Evolutionary conservation across 495 filamentous ascomycete genomes (phyloP), one percentile per base, ranked within the genome.

Genomic region (Lasiosphaeria ovina): DNA sequence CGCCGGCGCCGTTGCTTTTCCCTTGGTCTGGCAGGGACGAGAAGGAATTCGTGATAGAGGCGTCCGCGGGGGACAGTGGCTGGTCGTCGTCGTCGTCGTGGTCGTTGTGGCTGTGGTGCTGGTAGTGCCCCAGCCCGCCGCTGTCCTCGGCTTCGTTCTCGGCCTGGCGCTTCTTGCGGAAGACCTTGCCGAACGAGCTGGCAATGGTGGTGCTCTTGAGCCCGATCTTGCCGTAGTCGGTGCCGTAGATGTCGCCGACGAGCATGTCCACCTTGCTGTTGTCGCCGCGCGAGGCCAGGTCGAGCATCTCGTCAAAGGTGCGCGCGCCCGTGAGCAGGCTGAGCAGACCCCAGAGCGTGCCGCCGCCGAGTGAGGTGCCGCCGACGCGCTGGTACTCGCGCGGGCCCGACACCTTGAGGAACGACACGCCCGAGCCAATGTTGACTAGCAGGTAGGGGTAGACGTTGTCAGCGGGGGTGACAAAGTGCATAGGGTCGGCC

Each of bases 391-490:
- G 77, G 73, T 88, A 97, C 58, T 89, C 79, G 34, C 85, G 83
- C 17, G 92, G 92, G 0, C 92, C 93, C 1, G 90, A 93, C 5
- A 98, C 94, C 71, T 97, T 98, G 73, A 98, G 89, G 83, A 98
- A 97, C n/a, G 87, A 92, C 10, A 98, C 94, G 35, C 94, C 94
- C 35, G 93, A 97, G n/a, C 94, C 94, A 65, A 98, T 98, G 75
- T 98, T 98, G 57, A 98, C 94, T 36, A 98, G 86, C 24, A 98
- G 85, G 69, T 98, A 98, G 0, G 94, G 94, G 72, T 98, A 98
- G 48, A 95, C 89, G 62, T 93, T 85, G 24, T 84, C 66, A 16
- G 75, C 73, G 11, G 89, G 81, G 55, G 87, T 80, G 60, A 87
- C 84, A 69, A 93, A 97, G 61, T 88, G 83, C 88, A 95, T 95